Conservation (phyloP, 352 stramenopile genomes). For the Globisporangium perplexum region DNA sequence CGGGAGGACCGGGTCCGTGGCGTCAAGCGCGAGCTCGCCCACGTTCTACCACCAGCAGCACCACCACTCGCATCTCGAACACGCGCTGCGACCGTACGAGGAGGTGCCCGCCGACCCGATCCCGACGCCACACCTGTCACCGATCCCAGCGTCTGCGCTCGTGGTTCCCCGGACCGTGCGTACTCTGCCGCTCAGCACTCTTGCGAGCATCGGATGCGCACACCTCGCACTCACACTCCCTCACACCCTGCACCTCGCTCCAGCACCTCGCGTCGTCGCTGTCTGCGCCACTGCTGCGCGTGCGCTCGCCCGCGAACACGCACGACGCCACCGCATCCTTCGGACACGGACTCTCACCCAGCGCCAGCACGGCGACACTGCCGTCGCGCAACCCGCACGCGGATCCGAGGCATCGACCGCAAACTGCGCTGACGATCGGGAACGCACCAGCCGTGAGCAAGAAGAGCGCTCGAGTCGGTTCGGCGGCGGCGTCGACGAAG, state of each 20-base stretch:
- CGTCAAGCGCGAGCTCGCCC: constrained; percentile 13
- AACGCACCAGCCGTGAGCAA: neutral
- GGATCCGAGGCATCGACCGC: constrained; percentile 2
- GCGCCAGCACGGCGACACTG: neutral
- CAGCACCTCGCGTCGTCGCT: constrained; percentile 32
- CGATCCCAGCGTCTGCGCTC: constrained; percentile 23
- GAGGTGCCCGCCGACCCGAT: constrained; percentile 37
- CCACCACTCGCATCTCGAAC: constrained; percentile 5
- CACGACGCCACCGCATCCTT: neutral
- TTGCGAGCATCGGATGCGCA: too few relatives aligned
- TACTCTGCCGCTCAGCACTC: neutral
- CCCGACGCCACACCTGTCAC: constrained; percentile 25
- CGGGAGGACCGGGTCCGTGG: neutral
- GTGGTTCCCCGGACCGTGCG: constrained; percentile 38
- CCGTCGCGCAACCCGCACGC: neutral
- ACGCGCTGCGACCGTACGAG: constrained; percentile 20
- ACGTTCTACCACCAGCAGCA: constrained; percentile 13
- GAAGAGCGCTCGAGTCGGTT: neutral
- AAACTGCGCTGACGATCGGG: constrained; percentile 2
- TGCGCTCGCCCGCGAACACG: constrained; percentile 19
- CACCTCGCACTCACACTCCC: neutral
- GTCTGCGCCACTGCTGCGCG: constrained; percentile 34
- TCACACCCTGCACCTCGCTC: neutral
- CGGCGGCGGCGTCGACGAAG: constrained; percentile 10
- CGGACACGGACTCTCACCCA: neutral